Conservation (phyloP, 768 basidiomycete genomes). For the Termitomyces sp. region DNA sequence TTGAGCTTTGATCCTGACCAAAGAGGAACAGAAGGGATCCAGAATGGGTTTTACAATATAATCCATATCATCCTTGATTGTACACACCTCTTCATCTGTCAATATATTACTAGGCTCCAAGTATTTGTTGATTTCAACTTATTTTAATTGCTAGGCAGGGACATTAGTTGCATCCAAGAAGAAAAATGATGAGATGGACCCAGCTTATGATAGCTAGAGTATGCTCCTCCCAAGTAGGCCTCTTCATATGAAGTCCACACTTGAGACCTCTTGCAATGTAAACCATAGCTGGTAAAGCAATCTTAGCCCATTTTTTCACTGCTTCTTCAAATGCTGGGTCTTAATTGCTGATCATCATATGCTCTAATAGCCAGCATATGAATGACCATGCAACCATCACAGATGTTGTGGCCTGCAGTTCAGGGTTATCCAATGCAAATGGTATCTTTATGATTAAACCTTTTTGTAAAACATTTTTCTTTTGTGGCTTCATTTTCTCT, state of each 20-base stretch:
- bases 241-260: background rate
- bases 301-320: background rate
- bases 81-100: too few relatives aligned
- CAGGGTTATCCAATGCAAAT: too few relatives aligned
- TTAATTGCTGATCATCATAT: background rate
- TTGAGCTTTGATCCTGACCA: constrained; percentile 22
- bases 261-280: background rate
- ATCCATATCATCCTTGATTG: background rate
- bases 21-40: constrained; percentile 19
- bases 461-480: too few relatives aligned
- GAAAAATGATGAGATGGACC: background rate
- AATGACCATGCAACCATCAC: too few relatives aligned
- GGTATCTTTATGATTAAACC: too few relatives aligned
- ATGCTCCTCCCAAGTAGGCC: background rate
- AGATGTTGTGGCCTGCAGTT: too few relatives aligned
- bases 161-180: background rate
- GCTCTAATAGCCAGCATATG: background rate
- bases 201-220: background rate
- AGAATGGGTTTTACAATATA: constrained; percentile 20
- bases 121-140: background rate
- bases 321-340: background rate
- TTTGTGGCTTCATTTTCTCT: background rate
- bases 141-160: background rate
- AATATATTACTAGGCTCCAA: too few relatives aligned
- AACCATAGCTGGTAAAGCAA: background rate